phyloP scores from a whole-genome alignment of 495 filamentous ascomycete genomes.

The Saxophila tyrrhenica region DNA sequence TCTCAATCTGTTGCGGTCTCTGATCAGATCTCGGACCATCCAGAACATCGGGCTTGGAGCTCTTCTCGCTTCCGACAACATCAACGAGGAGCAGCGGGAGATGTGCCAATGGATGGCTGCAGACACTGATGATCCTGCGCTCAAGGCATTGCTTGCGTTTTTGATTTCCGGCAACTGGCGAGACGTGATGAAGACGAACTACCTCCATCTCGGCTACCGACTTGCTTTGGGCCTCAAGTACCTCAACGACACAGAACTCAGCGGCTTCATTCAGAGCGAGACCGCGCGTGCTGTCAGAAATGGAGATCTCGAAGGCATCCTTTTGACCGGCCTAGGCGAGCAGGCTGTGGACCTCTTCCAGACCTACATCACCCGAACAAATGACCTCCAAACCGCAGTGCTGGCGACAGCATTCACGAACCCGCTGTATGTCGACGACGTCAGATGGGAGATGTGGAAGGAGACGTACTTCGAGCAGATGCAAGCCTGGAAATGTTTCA shows the following conservation, averaged over 20 bases:
- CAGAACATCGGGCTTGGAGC: constrained; percentile 37
- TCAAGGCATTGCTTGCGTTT: constrained; percentile 82
- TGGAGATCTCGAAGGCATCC: constrained; percentile 79
- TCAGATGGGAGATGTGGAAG: constrained; percentile 68
- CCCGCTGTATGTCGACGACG: constrained; percentile 70
- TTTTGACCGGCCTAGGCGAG: constrained; percentile 76
- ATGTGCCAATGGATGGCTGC: constrained; percentile 49
- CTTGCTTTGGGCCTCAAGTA: constrained; percentile 77
- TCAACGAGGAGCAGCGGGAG: constrained; percentile 32
- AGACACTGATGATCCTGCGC: constrained; percentile 68
- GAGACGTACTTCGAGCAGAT: constrained; percentile 71
- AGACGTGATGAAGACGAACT: constrained; percentile 65
- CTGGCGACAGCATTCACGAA: constrained; percentile 70
- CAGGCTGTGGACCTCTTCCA: constrained; percentile 71
- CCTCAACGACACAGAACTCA: constrained; percentile 67
- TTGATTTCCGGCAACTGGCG: constrained; percentile 62
- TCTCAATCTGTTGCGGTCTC: constrained; percentile 26
- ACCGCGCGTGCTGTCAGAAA: constrained; percentile 51
- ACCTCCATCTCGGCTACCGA: constrained; percentile 74
- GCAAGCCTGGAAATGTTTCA: constrained; percentile 58
- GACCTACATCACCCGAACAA: constrained; percentile 74
- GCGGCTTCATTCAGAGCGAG: constrained; percentile 53
- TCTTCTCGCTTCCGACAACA: constrained; percentile 43
- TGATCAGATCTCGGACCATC: constrained; percentile 24
- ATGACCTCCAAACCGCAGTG: constrained; percentile 81